These are phyloP conservation scores for Pseudogymnoascus sp. DNA, from an alignment of 2,329 filamentous ascomycete genomes.

Conservation along the genomic window DNA sequence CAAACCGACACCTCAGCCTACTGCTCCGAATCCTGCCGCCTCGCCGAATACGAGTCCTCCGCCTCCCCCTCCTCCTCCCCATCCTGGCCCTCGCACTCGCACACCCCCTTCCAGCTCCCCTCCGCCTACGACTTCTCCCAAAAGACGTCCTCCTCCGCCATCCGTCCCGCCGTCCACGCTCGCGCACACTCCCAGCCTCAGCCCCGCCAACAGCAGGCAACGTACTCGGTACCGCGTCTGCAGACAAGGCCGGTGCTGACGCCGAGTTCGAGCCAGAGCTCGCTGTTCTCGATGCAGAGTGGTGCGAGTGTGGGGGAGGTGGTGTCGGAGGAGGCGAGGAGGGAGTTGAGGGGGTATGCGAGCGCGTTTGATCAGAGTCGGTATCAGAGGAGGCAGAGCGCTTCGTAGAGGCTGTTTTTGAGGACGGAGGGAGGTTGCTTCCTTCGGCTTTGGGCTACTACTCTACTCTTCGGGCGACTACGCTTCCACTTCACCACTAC, in stretches of 20 bases:
- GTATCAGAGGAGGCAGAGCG: slow-evolving; percentile 26
- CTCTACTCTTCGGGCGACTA: background rate
- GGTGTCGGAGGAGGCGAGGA: slow-evolving; percentile 67
- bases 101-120: slow-evolving; percentile 55
- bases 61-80: slow-evolving; percentile 49
- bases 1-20: slow-evolving; percentile 75
- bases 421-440: background rate
- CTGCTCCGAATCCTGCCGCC: slow-evolving; percentile 84
- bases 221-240: slow-evolving; percentile 16
- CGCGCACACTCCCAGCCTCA: background rate
- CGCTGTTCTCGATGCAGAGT: slow-evolving; percentile 70
- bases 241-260: slow-evolving; percentile 41
- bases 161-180: background rate
- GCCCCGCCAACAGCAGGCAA: slow-evolving; percentile 12
- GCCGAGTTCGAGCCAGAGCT: slow-evolving; percentile 74
- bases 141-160: slow-evolving; percentile 14
- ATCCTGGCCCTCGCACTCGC: slow-evolving; percentile 34
- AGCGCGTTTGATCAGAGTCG: slow-evolving; percentile 71
- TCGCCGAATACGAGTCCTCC: slow-evolving; percentile 71
- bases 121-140: slow-evolving; percentile 63
- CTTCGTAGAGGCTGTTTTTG: slow-evolving; percentile 15
- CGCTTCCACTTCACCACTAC: background rate
- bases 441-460: background rate
- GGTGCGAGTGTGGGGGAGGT: slow-evolving; percentile 41
- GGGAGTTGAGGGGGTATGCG: slow-evolving; percentile 76